A percentile compares a stretch with the other conserved stretches of the same genome.
Conservation (phyloP, 2,329 filamentous ascomycete species). For the Arthrobotrys sphaeroides region DNA sequence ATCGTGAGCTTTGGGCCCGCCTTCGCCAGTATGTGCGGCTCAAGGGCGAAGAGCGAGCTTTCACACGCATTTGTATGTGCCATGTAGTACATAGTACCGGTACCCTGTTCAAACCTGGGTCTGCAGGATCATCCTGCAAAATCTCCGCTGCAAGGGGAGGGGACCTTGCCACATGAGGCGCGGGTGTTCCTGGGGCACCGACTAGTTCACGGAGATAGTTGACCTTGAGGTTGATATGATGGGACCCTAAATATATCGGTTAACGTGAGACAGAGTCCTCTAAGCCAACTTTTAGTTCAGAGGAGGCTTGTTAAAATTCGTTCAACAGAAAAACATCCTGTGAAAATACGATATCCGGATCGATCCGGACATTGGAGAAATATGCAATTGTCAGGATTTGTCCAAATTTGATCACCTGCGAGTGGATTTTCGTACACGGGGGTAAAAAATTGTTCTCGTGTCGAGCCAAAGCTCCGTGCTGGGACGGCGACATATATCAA, state of each 20-base stretch:
- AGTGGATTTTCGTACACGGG: background rate
- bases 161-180: constrained; percentile 22
- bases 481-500: constrained; percentile 32
- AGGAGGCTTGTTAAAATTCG: background rate
- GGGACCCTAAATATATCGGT: background rate
- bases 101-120: background rate
- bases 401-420: background rate
- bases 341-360: constrained; percentile 17
- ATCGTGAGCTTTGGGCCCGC: background rate
- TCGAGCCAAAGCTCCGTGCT: constrained; percentile 11
- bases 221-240: background rate
- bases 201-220: background rate
- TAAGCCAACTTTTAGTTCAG: background rate
- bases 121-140: constrained; percentile 14
- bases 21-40: background rate
- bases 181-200: constrained; percentile 19
- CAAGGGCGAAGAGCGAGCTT: background rate
- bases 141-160: constrained; percentile 38
- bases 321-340: background rate
- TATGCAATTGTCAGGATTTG: constrained; percentile 4
- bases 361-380: constrained; percentile 20
- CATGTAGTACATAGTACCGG: too few species aligned
- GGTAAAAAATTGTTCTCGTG: background rate
- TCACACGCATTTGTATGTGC: too few species aligned
- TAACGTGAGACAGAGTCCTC: background rate